Percentiles rank a stretch among this genome's conserved stretches.
Conservation (phyloP, 306 rosid genomes). For the Quercus wislizeni region DNA sequence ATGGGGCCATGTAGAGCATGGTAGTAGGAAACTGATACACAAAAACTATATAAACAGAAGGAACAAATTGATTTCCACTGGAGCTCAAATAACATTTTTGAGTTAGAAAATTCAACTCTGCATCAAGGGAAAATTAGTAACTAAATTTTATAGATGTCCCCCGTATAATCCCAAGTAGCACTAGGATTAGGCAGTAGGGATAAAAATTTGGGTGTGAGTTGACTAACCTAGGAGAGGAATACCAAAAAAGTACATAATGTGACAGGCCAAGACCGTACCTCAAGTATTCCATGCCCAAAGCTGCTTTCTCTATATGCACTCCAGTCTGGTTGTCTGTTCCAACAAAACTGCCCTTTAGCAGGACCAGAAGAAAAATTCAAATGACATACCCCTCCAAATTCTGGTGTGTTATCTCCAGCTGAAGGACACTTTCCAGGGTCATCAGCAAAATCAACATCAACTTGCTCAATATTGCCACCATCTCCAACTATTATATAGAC, state of each 20-base stretch:
- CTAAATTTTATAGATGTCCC: not conserved
- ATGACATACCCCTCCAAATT: constrained; percentile 82
- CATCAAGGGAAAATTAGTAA: not conserved
- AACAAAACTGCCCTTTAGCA: constrained; percentile 83
- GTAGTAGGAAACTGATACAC: too few relatives aligned
- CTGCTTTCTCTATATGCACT: constrained; percentile 97
- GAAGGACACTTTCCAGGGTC: constrained; percentile 92
- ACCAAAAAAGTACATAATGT: not conserved
- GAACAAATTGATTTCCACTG: too few relatives aligned
- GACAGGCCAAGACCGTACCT: constrained; percentile 48
- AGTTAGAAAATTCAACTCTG: not conserved
- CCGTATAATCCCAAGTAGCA: not conserved
- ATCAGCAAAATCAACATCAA: constrained; percentile 85
- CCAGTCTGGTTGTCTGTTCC: constrained; percentile 85
- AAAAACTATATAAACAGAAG: too few relatives aligned
- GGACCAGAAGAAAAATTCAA: constrained; percentile 72
- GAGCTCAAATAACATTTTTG: too few relatives aligned
- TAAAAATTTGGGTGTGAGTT: not conserved
- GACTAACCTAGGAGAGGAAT: constrained; percentile 4
- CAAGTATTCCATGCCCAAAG: constrained; percentile 94
- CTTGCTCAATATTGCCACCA: constrained; percentile 88
- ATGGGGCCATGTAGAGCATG: too few relatives aligned
- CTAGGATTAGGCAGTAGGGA: not conserved
- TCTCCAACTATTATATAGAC: constrained; percentile 89
- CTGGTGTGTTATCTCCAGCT: constrained; percentile 65